Conservation (phyloP, 2,329 filamentous ascomycete species). For the Atkinsonella hypoxylon region DNA sequence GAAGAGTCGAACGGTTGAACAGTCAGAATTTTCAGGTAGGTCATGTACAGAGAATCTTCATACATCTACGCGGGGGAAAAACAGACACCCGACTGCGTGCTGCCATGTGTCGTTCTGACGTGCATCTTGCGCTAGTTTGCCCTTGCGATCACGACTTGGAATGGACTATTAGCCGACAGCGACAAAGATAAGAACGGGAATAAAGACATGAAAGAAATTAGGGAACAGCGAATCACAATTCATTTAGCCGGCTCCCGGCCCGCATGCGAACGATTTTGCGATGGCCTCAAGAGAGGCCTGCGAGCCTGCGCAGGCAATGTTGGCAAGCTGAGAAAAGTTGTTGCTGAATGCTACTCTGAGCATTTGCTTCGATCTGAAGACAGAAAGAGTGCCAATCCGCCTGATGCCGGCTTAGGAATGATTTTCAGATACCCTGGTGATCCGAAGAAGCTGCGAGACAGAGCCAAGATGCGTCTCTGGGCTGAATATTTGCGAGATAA, state of each 20-base stretch:
- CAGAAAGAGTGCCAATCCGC: constrained; percentile 43
- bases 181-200: constrained; percentile 35
- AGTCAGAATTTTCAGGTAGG: constrained; percentile 71
- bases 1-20: constrained; percentile 83
- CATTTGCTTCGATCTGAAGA: constrained; percentile 57
- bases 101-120: neutral
- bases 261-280: constrained; percentile 90
- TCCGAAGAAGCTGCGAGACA: constrained; percentile 81
- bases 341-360: constrained; percentile 82
- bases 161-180: constrained; percentile 50
- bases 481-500: constrained; percentile 94
- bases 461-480: constrained; percentile 96
- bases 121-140: constrained; percentile 51
- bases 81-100: neutral
- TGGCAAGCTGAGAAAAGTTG: constrained; percentile 68
- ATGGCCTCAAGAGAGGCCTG: constrained; percentile 83
- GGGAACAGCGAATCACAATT: constrained; percentile 79
- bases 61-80: neutral
- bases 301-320: constrained; percentile 81
- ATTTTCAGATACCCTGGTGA: constrained; percentile 92
- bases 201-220: constrained; percentile 31
- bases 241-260: constrained; percentile 82
- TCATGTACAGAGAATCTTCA: neutral
- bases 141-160: constrained; percentile 91
- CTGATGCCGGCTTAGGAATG: constrained; percentile 90